Evolutionary conservation across 2,329 filamentous ascomycete genomes (phyloP).

Genomic region (Cladophialophora bantiana): DNA sequence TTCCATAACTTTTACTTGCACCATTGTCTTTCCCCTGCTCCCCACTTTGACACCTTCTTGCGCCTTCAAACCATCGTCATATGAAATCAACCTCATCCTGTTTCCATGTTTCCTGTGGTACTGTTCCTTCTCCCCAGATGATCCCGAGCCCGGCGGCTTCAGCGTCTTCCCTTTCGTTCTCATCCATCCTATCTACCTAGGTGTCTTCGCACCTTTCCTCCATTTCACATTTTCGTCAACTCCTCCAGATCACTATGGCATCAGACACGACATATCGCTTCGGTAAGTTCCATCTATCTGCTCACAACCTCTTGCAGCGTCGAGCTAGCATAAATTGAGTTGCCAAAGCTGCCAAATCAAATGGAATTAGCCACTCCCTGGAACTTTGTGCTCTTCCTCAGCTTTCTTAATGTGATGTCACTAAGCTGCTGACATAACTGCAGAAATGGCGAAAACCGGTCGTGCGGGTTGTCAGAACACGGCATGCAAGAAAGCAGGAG

Average conservation of each 20-base stretch:
- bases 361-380: background rate
- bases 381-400: background rate
- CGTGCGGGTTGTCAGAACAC: slow-evolving; percentile 77
- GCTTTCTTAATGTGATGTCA: background rate
- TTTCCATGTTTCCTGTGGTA: background rate
- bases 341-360: background rate
- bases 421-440: slow-evolving; percentile 2
- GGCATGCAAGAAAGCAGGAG: slow-evolving; percentile 71
- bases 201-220: background rate
- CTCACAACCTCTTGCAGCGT: background rate
- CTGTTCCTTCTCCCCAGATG: background rate
- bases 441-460: slow-evolving; percentile 74
- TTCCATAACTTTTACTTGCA: background rate
- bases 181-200: background rate
- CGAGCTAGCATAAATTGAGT: background rate
- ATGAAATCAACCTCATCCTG: background rate
- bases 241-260: slow-evolving; percentile 15
- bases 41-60: background rate
- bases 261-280: slow-evolving; percentile 33
- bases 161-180: background rate
- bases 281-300: slow-evolving; percentile 16
- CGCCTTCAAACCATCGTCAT: background rate
- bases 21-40: background rate
- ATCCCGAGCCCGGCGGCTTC: background rate
- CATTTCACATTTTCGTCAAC: background rate